Conservation (phyloP, 2,329 filamentous ascomycete genomes). For the Diaporthe sp. region DNA sequence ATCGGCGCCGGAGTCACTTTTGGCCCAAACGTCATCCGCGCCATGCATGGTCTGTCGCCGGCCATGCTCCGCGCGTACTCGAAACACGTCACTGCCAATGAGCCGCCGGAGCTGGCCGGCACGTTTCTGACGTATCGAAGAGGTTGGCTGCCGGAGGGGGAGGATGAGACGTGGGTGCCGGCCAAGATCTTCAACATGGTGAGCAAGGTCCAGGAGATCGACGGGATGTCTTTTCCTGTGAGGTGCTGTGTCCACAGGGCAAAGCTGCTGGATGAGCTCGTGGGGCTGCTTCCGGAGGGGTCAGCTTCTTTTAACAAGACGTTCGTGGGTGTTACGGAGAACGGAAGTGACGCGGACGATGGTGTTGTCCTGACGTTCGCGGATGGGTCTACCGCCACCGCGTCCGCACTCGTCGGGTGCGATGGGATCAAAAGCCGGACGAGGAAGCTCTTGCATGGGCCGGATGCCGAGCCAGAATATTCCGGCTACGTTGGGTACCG, state of each 20-base stretch:
- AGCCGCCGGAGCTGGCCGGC: conserved; percentile 29
- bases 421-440: conserved; percentile 39
- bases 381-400: conserved; percentile 32
- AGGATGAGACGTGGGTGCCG: neutral
- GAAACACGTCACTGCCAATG: conserved; percentile 41
- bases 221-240: conserved; percentile 26
- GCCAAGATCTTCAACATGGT: conserved; percentile 32
- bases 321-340: conserved; percentile 24
- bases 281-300: conserved; percentile 27
- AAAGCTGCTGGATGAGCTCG: conserved; percentile 34
- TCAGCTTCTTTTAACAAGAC: conserved; percentile 33
- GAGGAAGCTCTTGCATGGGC: conserved; percentile 31
- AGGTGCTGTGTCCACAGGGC: conserved; percentile 36
- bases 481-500: conserved; percentile 36
- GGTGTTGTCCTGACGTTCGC: neutral
- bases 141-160: neutral
- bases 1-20: conserved; percentile 68
- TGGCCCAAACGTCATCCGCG: conserved; percentile 63
- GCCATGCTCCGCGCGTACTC: conserved; percentile 54
- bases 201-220: conserved; percentile 26
- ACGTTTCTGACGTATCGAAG: conserved; percentile 19
- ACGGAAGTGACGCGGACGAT: neutral
- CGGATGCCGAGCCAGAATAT: conserved; percentile 28
- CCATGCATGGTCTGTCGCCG: conserved; percentile 64
- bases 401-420: conserved; percentile 38